Evolutionary conservation across 1,284 basidiomycete species (phyloP), one percentile per base, ranked within the genome.

Genomic region (Fistulina hepatica): DNA sequence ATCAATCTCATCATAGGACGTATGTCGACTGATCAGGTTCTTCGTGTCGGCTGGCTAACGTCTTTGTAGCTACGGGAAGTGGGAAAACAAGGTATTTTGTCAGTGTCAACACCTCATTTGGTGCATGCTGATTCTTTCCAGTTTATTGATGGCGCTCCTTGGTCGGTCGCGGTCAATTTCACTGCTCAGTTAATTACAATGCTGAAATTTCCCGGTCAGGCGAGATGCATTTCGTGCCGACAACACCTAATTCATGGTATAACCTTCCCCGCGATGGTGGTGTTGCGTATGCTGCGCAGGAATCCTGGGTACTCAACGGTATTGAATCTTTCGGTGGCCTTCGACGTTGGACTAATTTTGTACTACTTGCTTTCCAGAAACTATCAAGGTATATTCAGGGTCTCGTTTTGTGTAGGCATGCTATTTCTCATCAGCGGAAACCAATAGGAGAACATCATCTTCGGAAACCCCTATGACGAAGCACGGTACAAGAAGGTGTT

Each of bases 201-300:
- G 5, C 16, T 31, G 6, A 8, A 9, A 13, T 15, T 31, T 8
- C 5, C 3, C 19, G 10, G 11, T 11, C 28, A 46, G 63, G 63
- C n/a, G 63, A 71, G 41, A 62, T 71, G 67, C 67, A 72, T 45
- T 69, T 65, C 43, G 48, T 64, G 16, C 59, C 69, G 6, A 52
- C 57, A 8, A 60, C 59, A 2, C 59, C 65, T 10, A 62, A 64
- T 16, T 65, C 71, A 1, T 73, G 69, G 56, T 72, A 64, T 53
- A 67, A 65, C 40, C 60, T 79, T 0, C 75, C 76, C n/a, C 60
- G 75, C 8, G 55, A 58, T 3, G 66, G 68, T 7, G 75, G 75
- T 10, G 65, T 79, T 4, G 67, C 71, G 3, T 78, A 75, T 49
- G 73, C 73, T 2, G 70, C 73, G 2, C 76, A 81, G 48, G 74